Conservation (phyloP, 805 yeast species). For the Kuraishia capsulata region DNA sequence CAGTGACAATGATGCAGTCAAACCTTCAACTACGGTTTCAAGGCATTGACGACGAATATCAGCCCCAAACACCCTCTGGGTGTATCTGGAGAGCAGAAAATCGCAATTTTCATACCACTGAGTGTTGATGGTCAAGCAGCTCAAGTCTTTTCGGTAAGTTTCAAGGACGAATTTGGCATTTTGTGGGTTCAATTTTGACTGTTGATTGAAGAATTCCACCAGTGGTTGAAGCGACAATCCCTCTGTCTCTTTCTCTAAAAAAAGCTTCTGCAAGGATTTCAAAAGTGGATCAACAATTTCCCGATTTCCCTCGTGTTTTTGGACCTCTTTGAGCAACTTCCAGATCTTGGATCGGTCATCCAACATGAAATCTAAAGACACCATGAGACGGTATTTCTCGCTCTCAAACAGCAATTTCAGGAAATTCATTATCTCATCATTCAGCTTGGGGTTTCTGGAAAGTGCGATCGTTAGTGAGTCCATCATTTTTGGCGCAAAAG, state of each 20-base stretch:
- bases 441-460: not conserved
- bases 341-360: not conserved
- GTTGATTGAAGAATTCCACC: too few relatives aligned
- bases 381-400: not conserved
- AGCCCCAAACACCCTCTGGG: too few relatives aligned
- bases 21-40: not conserved
- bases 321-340: not conserved
- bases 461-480: not conserved
- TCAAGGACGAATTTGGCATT: too few relatives aligned
- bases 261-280: too few relatives aligned
- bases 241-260: too few relatives aligned
- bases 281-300: too few relatives aligned
- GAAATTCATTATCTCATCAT: not conserved
- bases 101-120: not conserved
- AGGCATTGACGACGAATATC: not conserved
- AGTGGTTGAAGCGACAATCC: too few relatives aligned
- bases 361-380: not conserved
- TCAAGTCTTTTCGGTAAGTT: too few relatives aligned
- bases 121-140: not conserved
- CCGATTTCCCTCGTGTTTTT: too few relatives aligned
- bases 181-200: too few relatives aligned
- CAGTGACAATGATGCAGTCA: not conserved
- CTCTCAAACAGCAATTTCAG: not conserved
- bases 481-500: not conserved
- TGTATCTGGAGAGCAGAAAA: not conserved